Conservation (phyloP, 169 alveolate species). For the Plasmodium gaboni region DNA sequence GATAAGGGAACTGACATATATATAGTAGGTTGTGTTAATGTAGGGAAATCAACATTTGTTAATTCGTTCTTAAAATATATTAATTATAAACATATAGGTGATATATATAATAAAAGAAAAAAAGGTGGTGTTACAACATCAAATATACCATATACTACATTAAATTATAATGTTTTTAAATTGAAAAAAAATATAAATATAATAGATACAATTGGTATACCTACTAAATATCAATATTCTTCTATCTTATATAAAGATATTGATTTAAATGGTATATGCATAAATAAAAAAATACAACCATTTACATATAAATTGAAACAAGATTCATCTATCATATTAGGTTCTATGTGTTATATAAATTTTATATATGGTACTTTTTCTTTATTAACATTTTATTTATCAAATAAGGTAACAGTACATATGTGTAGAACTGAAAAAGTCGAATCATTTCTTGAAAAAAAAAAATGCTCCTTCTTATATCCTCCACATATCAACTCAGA, state of each 20-base stretch:
- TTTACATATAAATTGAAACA: constrained; percentile 80
- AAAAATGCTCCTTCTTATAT: constrained; percentile 81
- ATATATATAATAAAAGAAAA: constrained; percentile 79
- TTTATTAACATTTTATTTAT: constrained; percentile 78
- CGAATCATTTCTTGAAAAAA: constrained; percentile 70
- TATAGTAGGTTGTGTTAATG: constrained; percentile 90
- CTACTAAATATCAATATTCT: constrained; percentile 82
- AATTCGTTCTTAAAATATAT: constrained; percentile 88
- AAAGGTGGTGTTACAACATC: constrained; percentile 92
- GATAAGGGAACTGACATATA: constrained; percentile 82
- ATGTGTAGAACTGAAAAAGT: constrained; percentile 79
- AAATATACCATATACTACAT: constrained; percentile 90
- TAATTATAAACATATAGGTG: constrained; percentile 84
- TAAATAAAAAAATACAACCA: constrained; percentile 82
- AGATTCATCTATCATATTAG: constrained; percentile 83
- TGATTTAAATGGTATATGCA: constrained; percentile 80
- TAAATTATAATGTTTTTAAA: constrained; percentile 87
- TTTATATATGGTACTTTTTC: constrained; percentile 66
- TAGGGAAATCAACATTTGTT: constrained; percentile 90
- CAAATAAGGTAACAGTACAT: constrained; percentile 82
- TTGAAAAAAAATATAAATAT: constrained; percentile 87
- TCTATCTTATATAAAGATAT: constrained; percentile 77
- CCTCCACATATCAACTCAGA: constrained; percentile 76
- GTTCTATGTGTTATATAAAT: constrained; percentile 83
- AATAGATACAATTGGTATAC: constrained; percentile 91